Evolutionary conservation across 345 rosid genomes (phyloP), one percentile per base, ranked within the genome.

Genomic region (Linum usitatissimum): DNA sequence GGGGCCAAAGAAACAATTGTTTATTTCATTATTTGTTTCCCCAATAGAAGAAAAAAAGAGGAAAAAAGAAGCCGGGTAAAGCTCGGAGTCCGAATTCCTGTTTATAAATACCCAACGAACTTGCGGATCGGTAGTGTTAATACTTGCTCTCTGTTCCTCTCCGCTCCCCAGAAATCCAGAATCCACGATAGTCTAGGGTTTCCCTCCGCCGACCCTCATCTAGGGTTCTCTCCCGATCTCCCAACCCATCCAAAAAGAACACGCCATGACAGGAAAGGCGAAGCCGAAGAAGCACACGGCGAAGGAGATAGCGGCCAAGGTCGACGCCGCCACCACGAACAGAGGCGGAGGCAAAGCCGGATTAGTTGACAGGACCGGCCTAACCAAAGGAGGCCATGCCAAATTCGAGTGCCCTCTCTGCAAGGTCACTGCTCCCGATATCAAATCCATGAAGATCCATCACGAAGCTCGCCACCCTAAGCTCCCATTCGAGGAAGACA

Each of bases 261-360:
- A 23, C 28, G 28, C 18, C 59, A 88, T 88, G 93, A 88, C 96
- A 0, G 96, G 96, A 6, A 92, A 92, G 84, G 96, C 98, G 18
- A 89, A 92, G 90, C 98, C 98, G 15, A 92, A 92, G 93, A 92
- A 92, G 90, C 98, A 92, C 77, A 89, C 98, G 42, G 95, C 98
- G 57, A 92, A 92, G 80, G 98, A 89, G 82, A 76, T 92, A 70
- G 83, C 86, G 8, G 71, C 92, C 15, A 92, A 92, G 80, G 69
- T 79, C 53, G 98, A 92, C 71, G 96, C 96, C 0, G 98, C 98
- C 18, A 75, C 79, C 18, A 92, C 98, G 6, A 92, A 84, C 79
- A 74, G 96, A 7, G 98, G 98, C 55, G 98, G 98, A 23, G 98
- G 98, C 18, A 85, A 82, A 73, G 98, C 95, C 1, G 98, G 98